Evolutionary conservation across 306 rosid genomes (phyloP), one percentile per base, ranked within the genome.

Genomic region (Begonia fuchsioides): DNA sequence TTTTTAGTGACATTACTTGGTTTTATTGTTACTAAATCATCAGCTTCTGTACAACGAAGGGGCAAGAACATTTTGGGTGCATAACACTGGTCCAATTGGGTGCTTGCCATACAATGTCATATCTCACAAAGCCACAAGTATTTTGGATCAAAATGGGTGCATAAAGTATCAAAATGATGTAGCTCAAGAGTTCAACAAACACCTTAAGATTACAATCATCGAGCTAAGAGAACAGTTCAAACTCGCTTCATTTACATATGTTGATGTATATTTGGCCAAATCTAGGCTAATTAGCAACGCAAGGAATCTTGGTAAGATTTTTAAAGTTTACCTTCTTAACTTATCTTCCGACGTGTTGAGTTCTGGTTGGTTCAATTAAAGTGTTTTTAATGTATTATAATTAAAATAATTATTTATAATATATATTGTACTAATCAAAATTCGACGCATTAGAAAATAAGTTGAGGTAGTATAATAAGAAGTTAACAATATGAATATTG

Each of bases 1-100:
- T 26, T 20, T 26, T 51, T 73, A 35, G 56, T 12, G 58, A 50
- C 38, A 47, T 18, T 53, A 13, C n/a, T 57, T 39, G 40, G 49
- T 41, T 6, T 44, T 13, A 15, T 59, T 60, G 7, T 26, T 8
- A 26, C 7, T 26, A 0, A 26, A 26, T 26, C 35, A 26, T 76
- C 55, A 83, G 96, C 67, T 55, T 60, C 64, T 84, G 48, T 76
- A 81, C 73, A 59, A 81, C 12, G 82, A 72, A 68, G 90, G 93
- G 15, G 90, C 90, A 50, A 72, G 87, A 64, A 49, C 70, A 20
- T 84, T 88, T 54, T 76, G 95, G 93, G 74, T 88, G 55, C 93
- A 88, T 51, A 74, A 72, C 71, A 72, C 83, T 13, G 86, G 95
- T 45, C 95, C 95, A 38, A 17, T 74, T 47, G 94, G 94, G 46